Percentiles rank a stretch among this genome's conserved stretches.
Conservation (phyloP, 2,329 filamentous ascomycete genomes). For the Domatiomyces globalis region DNA sequence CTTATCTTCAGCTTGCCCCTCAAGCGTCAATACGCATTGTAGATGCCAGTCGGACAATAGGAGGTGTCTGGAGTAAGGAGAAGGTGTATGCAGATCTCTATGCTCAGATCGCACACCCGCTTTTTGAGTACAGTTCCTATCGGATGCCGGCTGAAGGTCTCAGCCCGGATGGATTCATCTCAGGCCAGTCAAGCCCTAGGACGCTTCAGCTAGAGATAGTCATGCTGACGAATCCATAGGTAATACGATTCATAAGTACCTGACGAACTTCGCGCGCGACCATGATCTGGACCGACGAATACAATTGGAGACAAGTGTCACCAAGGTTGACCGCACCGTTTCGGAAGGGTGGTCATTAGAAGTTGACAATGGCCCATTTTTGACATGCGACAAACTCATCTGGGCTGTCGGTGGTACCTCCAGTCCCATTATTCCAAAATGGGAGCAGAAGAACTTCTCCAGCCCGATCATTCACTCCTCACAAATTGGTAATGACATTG, state of each 20-base stretch:
- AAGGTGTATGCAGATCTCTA: conserved; percentile 17
- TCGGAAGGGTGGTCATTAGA: background rate
- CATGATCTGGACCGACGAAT: conserved; percentile 17
- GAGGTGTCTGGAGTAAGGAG: conserved; percentile 16
- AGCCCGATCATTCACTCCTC: conserved; percentile 21
- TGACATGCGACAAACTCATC: conserved; percentile 19
- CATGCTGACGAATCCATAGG: conserved; percentile 17
- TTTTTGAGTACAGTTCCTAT: conserved; percentile 25
- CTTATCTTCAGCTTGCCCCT: conserved; percentile 14
- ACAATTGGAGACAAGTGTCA: conserved; percentile 18
- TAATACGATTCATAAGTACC: background rate
- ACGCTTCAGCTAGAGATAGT: conserved; percentile 16
- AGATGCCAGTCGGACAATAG: conserved; percentile 11
- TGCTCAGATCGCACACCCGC: conserved; percentile 18
- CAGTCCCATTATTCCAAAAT: conserved; percentile 15
- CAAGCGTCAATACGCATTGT: conserved; percentile 10
- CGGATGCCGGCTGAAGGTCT: conserved; percentile 23
- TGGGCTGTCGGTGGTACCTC: conserved; percentile 24
- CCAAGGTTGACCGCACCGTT: conserved; percentile 7
- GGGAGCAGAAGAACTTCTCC: conserved; percentile 12
- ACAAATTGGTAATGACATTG: conserved; percentile 13
- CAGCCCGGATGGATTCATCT: conserved; percentile 19
- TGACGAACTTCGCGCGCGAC: background rate
- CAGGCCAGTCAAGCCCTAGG: conserved; percentile 21
- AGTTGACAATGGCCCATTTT: background rate